Conservation (phyloP, 768 basidiomycete species). For the Holtermanniella nyarrowii region DNA sequence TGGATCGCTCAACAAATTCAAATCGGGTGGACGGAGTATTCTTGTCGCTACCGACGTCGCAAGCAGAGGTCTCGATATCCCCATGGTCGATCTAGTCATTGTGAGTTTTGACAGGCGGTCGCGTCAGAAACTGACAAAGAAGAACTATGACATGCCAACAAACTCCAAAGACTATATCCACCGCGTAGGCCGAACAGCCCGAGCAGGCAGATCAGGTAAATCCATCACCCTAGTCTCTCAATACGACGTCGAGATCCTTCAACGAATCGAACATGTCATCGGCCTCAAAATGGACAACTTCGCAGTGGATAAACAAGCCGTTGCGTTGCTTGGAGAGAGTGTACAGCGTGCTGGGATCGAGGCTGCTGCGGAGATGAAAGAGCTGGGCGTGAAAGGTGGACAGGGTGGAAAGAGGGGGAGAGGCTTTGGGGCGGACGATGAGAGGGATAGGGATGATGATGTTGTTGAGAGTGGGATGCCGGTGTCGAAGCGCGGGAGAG, state of each 20-base stretch:
- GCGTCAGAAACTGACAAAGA: background rate
- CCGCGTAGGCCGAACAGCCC: slow-evolving; percentile 91
- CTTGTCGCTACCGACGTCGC: slow-evolving; percentile 96
- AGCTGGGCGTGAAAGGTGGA: slow-evolving; percentile 50
- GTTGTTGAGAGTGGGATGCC: slow-evolving; percentile 84
- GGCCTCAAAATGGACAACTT: slow-evolving; percentile 87
- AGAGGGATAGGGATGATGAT: slow-evolving; percentile 86
- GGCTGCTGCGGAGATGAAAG: slow-evolving; percentile 73
- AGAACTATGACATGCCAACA: slow-evolving; percentile 90
- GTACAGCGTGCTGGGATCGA: slow-evolving; percentile 68
- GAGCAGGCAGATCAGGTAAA: slow-evolving; percentile 94
- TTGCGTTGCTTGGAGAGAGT: slow-evolving; percentile 73
- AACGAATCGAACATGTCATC: slow-evolving; percentile 84
- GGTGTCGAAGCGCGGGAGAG: slow-evolving; percentile 46
- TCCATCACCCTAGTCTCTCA: slow-evolving; percentile 96
- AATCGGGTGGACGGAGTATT: slow-evolving; percentile 79
- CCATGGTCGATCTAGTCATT: slow-evolving; percentile 88
- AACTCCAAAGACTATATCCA: slow-evolving; percentile 99
- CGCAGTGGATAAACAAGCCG: slow-evolving; percentile 71
- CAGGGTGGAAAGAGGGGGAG: slow-evolving; percentile 49
- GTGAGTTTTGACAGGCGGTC: slow-evolving; percentile 10
- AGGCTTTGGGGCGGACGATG: slow-evolving; percentile 50
- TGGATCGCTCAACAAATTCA: slow-evolving; percentile 89
- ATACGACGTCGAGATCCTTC: slow-evolving; percentile 92
- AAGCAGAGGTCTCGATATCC: slow-evolving; percentile 89